Percentiles rank a stretch among this genome's conserved stretches.
These are phyloP conservation scores for Leccinellum rugosiceps DNA, from an alignment of 768 basidiomycete species.

Conservation along the genomic window DNA sequence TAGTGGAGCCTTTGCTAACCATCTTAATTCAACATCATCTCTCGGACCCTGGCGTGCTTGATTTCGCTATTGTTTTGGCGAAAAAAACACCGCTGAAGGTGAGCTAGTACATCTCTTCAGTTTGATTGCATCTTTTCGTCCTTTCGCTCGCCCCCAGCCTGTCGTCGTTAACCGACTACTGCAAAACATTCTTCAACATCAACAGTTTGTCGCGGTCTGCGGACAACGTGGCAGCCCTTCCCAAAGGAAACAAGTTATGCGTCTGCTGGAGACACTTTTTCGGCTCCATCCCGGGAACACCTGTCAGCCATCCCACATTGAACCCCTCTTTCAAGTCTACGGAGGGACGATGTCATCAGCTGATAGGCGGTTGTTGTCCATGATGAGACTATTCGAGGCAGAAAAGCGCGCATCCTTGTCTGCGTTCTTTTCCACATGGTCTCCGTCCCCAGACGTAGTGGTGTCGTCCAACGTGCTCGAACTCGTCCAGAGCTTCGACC, in stretches of 20 bases:
- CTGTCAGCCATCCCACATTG: conserved; percentile 80
- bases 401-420: conserved; percentile 65
- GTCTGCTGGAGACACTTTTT: conserved; percentile 67
- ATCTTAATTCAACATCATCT: conserved; percentile 63
- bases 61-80: conserved; percentile 43
- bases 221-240: conserved; percentile 18
- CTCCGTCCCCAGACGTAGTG: conserved; percentile 40
- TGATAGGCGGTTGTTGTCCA: conserved; percentile 66
- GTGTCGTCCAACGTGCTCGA: conserved; percentile 57
- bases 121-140: neutral
- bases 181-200: conserved; percentile 72
- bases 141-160: conserved; percentile 41
- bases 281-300: conserved; percentile 70
- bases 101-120: conserved; percentile 7
- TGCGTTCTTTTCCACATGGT: conserved; percentile 66
- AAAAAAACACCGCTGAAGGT: conserved; percentile 60
- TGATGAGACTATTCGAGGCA: conserved; percentile 76
- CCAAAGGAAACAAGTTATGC: conserved; percentile 46
- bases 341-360: conserved; percentile 59
- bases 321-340: conserved; percentile 74
- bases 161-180: conserved; percentile 69
- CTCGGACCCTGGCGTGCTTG: conserved; percentile 36
- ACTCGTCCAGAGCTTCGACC: conserved; percentile 60
- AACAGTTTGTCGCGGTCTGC: conserved; percentile 53
- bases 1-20: conserved; percentile 70